These are phyloP conservation scores for Takashimella koratensis DNA, from an alignment of 1,284 basidiomycete genomes.

Conservation along the genomic window DNA sequence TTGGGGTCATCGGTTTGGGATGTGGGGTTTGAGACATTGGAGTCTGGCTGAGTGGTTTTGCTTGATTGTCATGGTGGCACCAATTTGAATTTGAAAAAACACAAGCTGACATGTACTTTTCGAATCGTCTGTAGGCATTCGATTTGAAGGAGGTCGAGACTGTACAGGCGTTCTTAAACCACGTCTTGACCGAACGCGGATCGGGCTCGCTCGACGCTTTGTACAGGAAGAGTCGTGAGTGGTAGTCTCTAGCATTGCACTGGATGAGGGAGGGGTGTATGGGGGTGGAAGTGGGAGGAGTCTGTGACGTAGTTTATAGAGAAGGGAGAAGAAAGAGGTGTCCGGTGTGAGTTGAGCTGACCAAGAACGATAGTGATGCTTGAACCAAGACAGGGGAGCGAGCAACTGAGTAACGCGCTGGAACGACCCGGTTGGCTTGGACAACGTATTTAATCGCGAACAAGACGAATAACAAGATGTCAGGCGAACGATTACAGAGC, in stretches of 20 bases:
- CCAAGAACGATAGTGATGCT: no score
- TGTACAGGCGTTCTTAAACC: conserved; percentile 41
- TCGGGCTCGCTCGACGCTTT: conserved; percentile 46
- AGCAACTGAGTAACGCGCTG: conserved; percentile 34
- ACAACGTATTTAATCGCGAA: neutral
- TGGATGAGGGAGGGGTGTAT: no score
- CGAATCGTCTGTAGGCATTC: conserved; percentile 33
- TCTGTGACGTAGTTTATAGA: no score
- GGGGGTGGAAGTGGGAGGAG: neutral
- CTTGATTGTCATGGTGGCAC: neutral
- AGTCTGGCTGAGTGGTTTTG: no score
- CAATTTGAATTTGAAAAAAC: no score
- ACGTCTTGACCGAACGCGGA: conserved; percentile 45
- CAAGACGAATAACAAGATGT: no score
- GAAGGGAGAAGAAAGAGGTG: no score
- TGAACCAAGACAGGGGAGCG: conserved; percentile 43
- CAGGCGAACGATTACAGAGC: no score
- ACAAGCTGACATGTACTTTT: neutral
- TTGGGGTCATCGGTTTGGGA: neutral
- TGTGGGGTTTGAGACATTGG: neutral
- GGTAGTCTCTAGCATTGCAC: no score
- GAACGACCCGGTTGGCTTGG: conserved; percentile 43
- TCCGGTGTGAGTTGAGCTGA: neutral
- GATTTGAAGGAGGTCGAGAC: conserved; percentile 46
- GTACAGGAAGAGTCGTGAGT: conserved; percentile 47